Conservation (phyloP, 768 basidiomycete species). For the Arthromyces matolae region DNA sequence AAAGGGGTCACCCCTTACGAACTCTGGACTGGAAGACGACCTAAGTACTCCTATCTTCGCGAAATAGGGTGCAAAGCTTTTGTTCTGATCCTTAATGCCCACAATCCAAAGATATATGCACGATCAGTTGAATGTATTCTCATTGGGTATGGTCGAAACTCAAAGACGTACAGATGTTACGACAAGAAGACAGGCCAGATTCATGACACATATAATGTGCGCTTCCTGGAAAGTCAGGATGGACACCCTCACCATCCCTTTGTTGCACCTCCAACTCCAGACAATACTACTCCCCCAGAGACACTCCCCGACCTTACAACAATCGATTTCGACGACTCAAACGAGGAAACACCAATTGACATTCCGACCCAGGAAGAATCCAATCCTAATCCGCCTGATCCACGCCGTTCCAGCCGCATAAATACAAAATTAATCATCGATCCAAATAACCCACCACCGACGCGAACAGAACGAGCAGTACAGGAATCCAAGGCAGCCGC, state of each 20-base stretch:
- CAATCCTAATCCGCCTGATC: neutral
- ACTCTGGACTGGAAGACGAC: slow-evolving; percentile 14
- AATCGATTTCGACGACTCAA: neutral
- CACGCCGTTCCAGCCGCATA: neutral
- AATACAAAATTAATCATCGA: neutral
- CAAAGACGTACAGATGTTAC: slow-evolving; percentile 33
- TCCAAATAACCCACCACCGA: neutral
- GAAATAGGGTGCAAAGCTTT: slow-evolving; percentile 33
- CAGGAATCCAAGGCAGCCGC: neutral
- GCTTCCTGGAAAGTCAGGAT: slow-evolving; percentile 24
- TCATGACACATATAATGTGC: slow-evolving; percentile 21
- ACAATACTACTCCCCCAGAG: neutral
- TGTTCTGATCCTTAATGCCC: slow-evolving; percentile 29
- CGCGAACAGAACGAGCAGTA: neutral
- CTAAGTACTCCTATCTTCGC: slow-evolving; percentile 26
- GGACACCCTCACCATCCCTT: slow-evolving; percentile 2
- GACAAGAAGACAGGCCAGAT: slow-evolving; percentile 17
- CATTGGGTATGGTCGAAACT: slow-evolving; percentile 31
- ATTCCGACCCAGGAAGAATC: neutral
- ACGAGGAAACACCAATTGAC: neutral
- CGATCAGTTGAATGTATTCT: slow-evolving; percentile 31
- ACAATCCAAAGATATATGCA: slow-evolving; percentile 24
- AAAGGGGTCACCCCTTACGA: slow-evolving; percentile 19
- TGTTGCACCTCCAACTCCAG: neutral
- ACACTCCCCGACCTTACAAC: neutral